phyloP scores from a whole-genome alignment of 305 asterid genomes.

The Caryopteris hybrid region DNA sequence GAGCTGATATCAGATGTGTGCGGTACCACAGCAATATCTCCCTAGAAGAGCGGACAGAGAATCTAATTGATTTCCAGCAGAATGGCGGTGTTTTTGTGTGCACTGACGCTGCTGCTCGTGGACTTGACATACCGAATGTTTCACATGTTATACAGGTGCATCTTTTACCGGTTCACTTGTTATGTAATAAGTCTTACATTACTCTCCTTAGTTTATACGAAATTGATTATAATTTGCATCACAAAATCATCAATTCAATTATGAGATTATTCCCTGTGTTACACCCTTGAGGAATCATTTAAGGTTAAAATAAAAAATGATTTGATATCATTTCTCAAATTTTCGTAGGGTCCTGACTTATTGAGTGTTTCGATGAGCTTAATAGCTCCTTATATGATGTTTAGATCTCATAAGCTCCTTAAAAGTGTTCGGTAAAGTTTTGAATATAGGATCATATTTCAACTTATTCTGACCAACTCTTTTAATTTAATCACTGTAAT shows the following conservation, averaged over 20 bases:
- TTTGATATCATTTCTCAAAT: not conserved
- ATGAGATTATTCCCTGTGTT: not conserved
- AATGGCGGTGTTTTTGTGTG: slow-evolving; percentile 92
- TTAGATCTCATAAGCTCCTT: too few species aligned
- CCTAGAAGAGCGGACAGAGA: slow-evolving; percentile 68
- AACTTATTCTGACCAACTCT: too few species aligned
- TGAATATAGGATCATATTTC: too few species aligned
- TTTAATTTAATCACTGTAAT: too few species aligned
- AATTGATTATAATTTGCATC: not conserved
- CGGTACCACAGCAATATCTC: slow-evolving; percentile 75
- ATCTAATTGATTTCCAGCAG: slow-evolving; percentile 64
- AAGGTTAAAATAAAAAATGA: not conserved
- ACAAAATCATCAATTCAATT: not conserved
- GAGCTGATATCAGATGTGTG: slow-evolving; percentile 59
- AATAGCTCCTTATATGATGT: too few species aligned
- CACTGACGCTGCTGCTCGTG: slow-evolving; percentile 99
- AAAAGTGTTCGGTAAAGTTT: too few species aligned
- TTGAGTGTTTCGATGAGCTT: not conserved
- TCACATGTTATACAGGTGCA: slow-evolving; percentile 94
- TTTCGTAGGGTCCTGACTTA: not conserved
- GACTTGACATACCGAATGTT: slow-evolving; percentile 79
- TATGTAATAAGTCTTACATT: not conserved
- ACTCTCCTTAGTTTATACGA: not conserved
- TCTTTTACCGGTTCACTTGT: not conserved
- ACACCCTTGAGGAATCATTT: not conserved